Base-by-base conservation (phyloP, 257 asterid species). In the Perilla frutescens region DNA sequence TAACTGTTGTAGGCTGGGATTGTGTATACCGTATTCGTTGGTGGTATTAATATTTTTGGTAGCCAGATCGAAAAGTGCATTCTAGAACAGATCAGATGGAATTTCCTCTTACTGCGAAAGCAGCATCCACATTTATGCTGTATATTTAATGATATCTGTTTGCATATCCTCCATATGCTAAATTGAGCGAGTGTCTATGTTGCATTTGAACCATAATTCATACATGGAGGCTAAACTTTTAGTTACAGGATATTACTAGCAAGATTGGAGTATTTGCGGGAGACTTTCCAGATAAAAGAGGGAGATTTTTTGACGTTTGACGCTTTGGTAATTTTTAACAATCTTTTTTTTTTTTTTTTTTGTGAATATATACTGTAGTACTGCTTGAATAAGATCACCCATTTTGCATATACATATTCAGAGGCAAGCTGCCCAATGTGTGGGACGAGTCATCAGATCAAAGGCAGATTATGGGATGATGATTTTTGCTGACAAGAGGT, bases 341-440 rank as follows among this genome's bases (percentile, higher is more conserved):
- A 36, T 72, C 65, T 31, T 60, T 63, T 55, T 51, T 32, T 53
- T 59, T 43, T 39, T 11, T 2, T 4, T 34, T 34, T 34, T 34
- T 34, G 37, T 31, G 50, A 32, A n/a, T 7, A 41, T 15, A 6
- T 51, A 48, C 40, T 32, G 62, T n/a, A 6, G 40, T 41, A 60
- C 67, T 61, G 4, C 64, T 12, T 73, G 57, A 29, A 37, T 58
- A 44, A 47, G 20, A 47, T 65, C 20, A 29, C 14, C 29, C 49
- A 44, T 37, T 62, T 65, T 43, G 50, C 59, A 34, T 41, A 11
- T 71, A 2, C 62, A 48, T 75, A 26, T 57, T 29, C 88, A 94
- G 99, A 91, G 99, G 71, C 99, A 91, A 91, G 97, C 98, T 84
- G 98, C 99, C 66, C 97, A 95, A 80, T 94, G 99, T 63, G 99